Evolutionary conservation across 768 basidiomycete species (phyloP), one percentile per base, ranked within the genome.

Genomic region (Botryobasidium botryosum): DNA sequence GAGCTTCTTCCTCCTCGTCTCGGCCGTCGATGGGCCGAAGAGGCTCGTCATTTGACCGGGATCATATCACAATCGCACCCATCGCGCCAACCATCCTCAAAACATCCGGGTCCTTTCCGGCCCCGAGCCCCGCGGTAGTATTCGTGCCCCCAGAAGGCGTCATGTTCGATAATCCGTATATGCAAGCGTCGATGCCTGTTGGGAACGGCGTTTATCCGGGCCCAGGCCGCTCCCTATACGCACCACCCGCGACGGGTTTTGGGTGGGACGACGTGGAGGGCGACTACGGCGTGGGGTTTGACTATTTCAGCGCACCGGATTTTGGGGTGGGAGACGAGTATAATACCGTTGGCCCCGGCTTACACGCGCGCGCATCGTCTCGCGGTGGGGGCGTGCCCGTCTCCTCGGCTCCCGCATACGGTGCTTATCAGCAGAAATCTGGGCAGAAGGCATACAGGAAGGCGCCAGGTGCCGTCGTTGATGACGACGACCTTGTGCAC

Each of bases 71-170:
- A 7, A 82, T 81, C 44, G 76, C 77, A 10, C 68, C 75, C 29
- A 79, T 82, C 37, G 75, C 79, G 0, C 79, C 79, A 4, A 91
- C 94, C 4, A 71, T 84, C 37, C 68, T 97, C 51, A 99, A 97
- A 65, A 84, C 84, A 7, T 53, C 55, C 41, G 67, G 53, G 33
- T 33, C 44, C 1, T 32, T 52, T 20, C 45, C 37, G 20, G 20
- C 29, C 37, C 51, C 25, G 27, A 50, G 40, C 44, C 51, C 28
- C 51, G 52, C 40, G 47, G 48, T 47, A 52, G 45, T 53, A 51
- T 45, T 23, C 44, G 52, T 46, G 38, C 48, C 43, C 53, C 54
- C 43, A 32, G 51, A 31, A 44, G 52, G 41, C 43, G 53, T 36
- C 52, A 53, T 36, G 45, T 45, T 48, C 47, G 52, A 44, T n/a